Base-by-base conservation (phyloP, 768 basidiomycete genomes). In the Antrodiella citrinella region DNA sequence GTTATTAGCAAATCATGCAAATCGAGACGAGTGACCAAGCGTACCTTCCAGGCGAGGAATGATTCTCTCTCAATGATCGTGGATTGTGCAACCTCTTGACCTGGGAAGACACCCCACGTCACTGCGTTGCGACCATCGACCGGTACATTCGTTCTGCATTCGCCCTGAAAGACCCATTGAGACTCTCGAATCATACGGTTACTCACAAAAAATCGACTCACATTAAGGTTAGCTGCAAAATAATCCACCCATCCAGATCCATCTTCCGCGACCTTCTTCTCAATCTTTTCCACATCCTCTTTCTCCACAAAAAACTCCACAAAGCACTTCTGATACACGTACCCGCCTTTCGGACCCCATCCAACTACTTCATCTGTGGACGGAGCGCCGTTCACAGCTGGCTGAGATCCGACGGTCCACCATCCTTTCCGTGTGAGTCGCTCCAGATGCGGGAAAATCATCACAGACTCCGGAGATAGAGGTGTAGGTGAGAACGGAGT, bases 361-460 rank as follows among this genome's bases (percentile, higher is more conserved):
- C 96, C 96, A 52, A 95, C 80, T 0, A 86, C 69, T 19, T 77
- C 71, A 64, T 98, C 87, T 12, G 77, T 78, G 2, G 90, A 92
- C 25, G 67, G 69, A 4, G 71, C 78, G 4, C 85, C 89, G 60
- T 98, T 86, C 4, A 97, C 82, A 0, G 93, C 89, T 19, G 96
- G 96, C 63, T 99, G 96, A 10, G 92, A 95, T 1, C 91, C 91
- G 18, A 99, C 86, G 4, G 96, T 97, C 94, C 95, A 99, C 82
- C 91, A 86, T 21, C 88, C 86, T 51, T 73, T 72, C 41, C 73
- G 69, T 24, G 90, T 97, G 49, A 99, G 74, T 41, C 72, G 73
- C 58, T 88, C 77, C 22, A 98, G 76, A 51, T 90, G 76, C 1
- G 79, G 72, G 24, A 96, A 72, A 48, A 99, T 97, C 46, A 80